These are phyloP conservation scores for Agapanthus africanus DNA, from an alignment of 106 monocot genomes.

Conservation along the genomic window DNA sequence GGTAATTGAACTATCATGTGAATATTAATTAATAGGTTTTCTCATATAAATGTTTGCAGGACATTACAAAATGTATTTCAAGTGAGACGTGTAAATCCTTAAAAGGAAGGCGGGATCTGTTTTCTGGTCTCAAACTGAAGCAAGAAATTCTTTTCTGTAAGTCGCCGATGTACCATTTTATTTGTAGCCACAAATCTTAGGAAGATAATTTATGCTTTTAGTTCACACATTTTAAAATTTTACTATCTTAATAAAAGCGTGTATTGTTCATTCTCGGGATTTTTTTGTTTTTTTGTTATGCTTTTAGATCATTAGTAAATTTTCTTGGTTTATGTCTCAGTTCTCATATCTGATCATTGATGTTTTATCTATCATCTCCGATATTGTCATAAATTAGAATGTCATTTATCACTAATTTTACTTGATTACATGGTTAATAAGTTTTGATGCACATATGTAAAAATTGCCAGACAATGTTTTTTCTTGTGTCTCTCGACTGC, in stretches of 20 bases:
- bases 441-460: too few relatives aligned
- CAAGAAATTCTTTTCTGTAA: conserved; percentile 88
- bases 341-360: not conserved
- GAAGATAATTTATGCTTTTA: too few relatives aligned
- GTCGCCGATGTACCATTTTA: conserved; percentile 10
- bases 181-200: not conserved
- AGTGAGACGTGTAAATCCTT: conserved; percentile 54
- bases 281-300: too few relatives aligned
- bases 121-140: conserved; percentile 81
- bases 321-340: not conserved
- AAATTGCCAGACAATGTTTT: too few relatives aligned
- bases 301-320: not conserved
- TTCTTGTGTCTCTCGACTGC: too few relatives aligned
- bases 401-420: too few relatives aligned
- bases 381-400: too few relatives aligned
- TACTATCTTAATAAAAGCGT: too few relatives aligned
- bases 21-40: not conserved
- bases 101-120: conserved; percentile 65
- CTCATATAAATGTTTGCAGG: conserved; percentile 34
- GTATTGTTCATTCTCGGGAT: too few relatives aligned
- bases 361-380: too few relatives aligned
- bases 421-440: too few relatives aligned
- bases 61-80: conserved; percentile 57
- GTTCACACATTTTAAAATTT: too few relatives aligned
- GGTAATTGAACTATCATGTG: not conserved